phyloP scores from a whole-genome alignment of 495 filamentous ascomycete species.

The Xylaria intraflava region DNA sequence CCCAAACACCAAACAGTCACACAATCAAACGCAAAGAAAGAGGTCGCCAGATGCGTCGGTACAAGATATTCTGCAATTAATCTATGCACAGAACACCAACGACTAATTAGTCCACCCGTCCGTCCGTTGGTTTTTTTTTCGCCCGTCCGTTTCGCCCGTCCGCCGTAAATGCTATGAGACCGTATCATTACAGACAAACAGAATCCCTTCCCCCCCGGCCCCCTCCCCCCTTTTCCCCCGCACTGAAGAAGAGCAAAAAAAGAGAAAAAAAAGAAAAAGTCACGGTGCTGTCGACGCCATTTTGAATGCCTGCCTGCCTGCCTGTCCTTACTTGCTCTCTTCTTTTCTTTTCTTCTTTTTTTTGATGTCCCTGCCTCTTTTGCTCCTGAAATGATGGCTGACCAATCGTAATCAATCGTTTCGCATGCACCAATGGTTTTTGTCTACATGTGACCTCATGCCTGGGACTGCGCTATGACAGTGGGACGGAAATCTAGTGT shows the following conservation, averaged over 20 bases:
- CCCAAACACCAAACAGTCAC: too few species aligned
- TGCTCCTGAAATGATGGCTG: slow-evolving; percentile 11
- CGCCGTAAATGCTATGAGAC: slow-evolving; percentile 25
- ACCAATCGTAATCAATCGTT: slow-evolving; percentile 8
- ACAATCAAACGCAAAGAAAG: too few species aligned
- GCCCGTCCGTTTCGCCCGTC: background rate
- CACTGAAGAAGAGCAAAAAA: too few species aligned
- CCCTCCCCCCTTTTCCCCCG: too few species aligned
- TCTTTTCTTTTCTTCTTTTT: background rate
- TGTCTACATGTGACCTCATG: slow-evolving; percentile 7
- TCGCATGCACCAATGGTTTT: slow-evolving; percentile 9
- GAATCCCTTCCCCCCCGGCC: slow-evolving; percentile 9
- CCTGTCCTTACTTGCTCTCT: background rate
- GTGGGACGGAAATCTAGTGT: slow-evolving; percentile 11
- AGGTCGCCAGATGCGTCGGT: background rate
- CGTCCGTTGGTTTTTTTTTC: too few species aligned
- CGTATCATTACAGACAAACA: slow-evolving; percentile 23
- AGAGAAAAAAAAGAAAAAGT: too few species aligned
- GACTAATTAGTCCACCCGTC: too few species aligned
- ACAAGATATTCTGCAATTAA: background rate
- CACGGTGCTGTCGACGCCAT: slow-evolving; percentile 20
- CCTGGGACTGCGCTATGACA: slow-evolving; percentile 3
- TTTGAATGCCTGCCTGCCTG: slow-evolving; percentile 21
- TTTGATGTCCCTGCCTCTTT: slow-evolving; percentile 3
- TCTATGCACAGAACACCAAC: background rate